A percentile compares a stretch with the other conserved stretches of the same genome.
phyloP scores from a whole-genome alignment of 306 rosid genomes.

The Quercus ilex region DNA sequence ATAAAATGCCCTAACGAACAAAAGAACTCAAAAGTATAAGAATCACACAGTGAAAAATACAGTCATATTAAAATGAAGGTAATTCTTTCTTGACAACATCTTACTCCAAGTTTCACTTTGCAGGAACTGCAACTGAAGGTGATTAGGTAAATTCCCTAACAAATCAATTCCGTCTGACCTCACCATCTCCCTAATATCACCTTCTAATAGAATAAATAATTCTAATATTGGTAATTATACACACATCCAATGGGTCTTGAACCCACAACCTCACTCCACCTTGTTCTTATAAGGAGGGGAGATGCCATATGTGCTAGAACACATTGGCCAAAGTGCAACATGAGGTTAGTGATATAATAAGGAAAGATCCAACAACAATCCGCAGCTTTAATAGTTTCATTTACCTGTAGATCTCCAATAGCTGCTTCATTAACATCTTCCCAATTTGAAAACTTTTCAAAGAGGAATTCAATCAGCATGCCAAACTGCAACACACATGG shows the following conservation, averaged over 20 bases:
- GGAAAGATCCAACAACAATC: not conserved
- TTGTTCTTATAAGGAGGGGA: too few species aligned
- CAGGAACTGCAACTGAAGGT: not conserved
- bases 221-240: not conserved
- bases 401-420: conserved; percentile 90
- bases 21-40: not conserved
- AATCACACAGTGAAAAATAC: not conserved
- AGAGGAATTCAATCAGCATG: conserved; percentile 87
- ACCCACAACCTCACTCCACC: too few species aligned
- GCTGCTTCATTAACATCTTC: conserved; percentile 70
- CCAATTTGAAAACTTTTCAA: conserved; percentile 67
- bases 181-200: not conserved
- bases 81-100: conserved; percentile 5
- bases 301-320: too few species aligned
- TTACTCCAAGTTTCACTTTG: conserved; percentile 7
- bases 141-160: not conserved
- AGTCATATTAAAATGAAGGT: conserved; percentile 1
- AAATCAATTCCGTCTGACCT: not conserved
- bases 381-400: conserved; percentile 21
- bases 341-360: not conserved
- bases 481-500: conserved; percentile 74
- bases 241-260: too few species aligned
- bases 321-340: not conserved
- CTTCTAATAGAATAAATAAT: not conserved
- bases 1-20: not conserved